Conservation (phyloP, 2,329 filamentous ascomycete species). For the Pezicula radicicola region DNA sequence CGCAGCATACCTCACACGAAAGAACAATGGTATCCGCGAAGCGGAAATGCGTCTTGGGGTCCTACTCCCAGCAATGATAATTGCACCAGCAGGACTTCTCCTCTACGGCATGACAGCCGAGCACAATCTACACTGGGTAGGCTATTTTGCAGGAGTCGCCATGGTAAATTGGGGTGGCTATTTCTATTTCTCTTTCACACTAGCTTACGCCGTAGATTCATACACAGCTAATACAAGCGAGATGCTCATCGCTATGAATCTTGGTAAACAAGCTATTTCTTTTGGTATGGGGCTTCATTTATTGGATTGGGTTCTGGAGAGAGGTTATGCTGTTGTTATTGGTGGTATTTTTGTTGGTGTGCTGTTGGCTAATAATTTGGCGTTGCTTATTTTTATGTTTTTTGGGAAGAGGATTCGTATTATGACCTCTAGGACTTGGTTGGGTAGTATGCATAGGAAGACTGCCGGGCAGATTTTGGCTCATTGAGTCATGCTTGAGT, state of each 20-base stretch:
- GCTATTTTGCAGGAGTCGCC: conserved; percentile 47
- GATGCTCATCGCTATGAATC: conserved; percentile 58
- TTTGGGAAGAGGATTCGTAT: conserved; percentile 47
- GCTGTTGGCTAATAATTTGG: conserved; percentile 46
- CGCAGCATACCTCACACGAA: conserved; percentile 33
- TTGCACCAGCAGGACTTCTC: conserved; percentile 53
- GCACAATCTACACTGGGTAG: conserved; percentile 48
- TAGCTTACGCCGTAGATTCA: conserved; percentile 59
- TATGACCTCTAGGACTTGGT: conserved; percentile 42
- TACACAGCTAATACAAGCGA: conserved; percentile 58
- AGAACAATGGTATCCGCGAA: conserved; percentile 35
- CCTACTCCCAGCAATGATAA: conserved; percentile 47
- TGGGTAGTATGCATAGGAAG: conserved; percentile 41
- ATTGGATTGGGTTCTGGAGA: conserved; percentile 45
- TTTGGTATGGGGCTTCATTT: conserved; percentile 50
- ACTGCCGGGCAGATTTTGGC: conserved; percentile 30
- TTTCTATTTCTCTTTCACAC: conserved; percentile 55
- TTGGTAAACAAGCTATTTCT: conserved; percentile 54
- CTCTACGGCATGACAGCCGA: conserved; percentile 56
- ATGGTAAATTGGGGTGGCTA: conserved; percentile 47
- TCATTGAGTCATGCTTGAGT: conserved; percentile 15
- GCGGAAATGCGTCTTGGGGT: conserved; percentile 37
- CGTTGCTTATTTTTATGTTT: conserved; percentile 45
- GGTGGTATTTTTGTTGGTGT: conserved; percentile 45
- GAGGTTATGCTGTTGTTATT: conserved; percentile 50